Conservation (phyloP, 2,329 filamentous ascomycete species). For the Sporothrix schenckii region DNA sequence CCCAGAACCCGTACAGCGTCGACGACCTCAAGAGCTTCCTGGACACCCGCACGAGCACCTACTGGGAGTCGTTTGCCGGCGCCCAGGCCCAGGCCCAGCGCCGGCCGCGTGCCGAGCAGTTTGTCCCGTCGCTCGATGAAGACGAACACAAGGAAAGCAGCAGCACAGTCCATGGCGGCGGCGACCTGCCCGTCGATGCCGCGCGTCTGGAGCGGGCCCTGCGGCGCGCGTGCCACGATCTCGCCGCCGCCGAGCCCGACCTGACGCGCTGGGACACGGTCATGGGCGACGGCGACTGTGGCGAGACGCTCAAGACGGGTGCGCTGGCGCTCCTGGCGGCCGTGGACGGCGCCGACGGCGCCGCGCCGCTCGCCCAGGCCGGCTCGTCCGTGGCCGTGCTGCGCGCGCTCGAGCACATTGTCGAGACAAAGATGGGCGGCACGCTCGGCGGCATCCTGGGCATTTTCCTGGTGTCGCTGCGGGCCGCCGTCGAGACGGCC, state of each 20-base stretch:
- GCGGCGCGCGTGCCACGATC: conserved; percentile 54
- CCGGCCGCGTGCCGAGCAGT: conserved; percentile 50
- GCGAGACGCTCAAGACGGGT: conserved; percentile 62
- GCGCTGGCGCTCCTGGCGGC: conserved; percentile 54
- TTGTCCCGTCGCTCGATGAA: conserved; percentile 45
- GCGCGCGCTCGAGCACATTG: conserved; percentile 55
- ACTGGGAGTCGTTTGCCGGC: conserved; percentile 57
- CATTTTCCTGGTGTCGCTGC: conserved; percentile 57
- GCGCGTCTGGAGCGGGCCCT: conserved; percentile 58
- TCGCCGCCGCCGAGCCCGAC: conserved; percentile 63
- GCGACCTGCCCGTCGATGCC: conserved; percentile 57
- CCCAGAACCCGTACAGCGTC: conserved; percentile 49
- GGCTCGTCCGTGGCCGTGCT: conserved; percentile 55
- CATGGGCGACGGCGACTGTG: conserved; percentile 69
- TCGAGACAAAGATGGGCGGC: conserved; percentile 60
- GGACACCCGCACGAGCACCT: conserved; percentile 64
- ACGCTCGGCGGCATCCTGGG: conserved; percentile 57
- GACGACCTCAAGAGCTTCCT: conserved; percentile 64
- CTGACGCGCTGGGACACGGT: conserved; percentile 65
- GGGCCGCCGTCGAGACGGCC: conserved; percentile 44
- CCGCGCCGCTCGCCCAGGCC: conserved; percentile 43
- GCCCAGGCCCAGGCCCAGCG: conserved; percentile 53
- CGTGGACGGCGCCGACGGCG: conserved; percentile 41
- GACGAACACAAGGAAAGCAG: conserved; percentile 44
- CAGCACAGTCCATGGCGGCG: conserved; percentile 31